Conservation (phyloP, 1,284 basidiomycete species). For the Cryptococcus deneoformans region DNA sequence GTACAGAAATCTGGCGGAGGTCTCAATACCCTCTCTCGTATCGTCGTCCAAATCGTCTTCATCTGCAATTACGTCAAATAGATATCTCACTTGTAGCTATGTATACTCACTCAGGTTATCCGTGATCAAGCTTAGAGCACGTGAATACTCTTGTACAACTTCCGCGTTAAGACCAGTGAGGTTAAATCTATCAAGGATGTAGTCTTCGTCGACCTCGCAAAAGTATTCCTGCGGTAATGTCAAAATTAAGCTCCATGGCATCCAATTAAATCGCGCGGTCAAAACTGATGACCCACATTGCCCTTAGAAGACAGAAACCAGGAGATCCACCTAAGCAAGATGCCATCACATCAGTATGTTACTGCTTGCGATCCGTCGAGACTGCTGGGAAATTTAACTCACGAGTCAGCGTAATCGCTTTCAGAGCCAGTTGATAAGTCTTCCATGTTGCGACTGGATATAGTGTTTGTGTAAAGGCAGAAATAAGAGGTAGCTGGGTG, state of each 20-base stretch:
- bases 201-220: slow-evolving; percentile 99
- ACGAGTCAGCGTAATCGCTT: slow-evolving; percentile 51
- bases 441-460: not conserved
- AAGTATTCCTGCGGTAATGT: slow-evolving; percentile 73
- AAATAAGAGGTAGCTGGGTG: too few relatives aligned
- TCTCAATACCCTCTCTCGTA: slow-evolving; percentile 62
- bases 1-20: slow-evolving; percentile 84
- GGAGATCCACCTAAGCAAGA: slow-evolving; percentile 80
- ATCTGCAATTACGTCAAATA: slow-evolving; percentile 24
- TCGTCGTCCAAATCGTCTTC: slow-evolving; percentile 55
- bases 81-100: not conserved
- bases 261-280: not conserved
- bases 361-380: not conserved
- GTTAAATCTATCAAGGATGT: slow-evolving; percentile 98
- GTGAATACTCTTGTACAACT: slow-evolving; percentile 82
- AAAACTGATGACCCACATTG: slow-evolving; percentile 31
- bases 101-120: slow-evolving; percentile 67
- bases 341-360: not conserved
- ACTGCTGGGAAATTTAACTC: not conserved
- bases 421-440: slow-evolving; percentile 50
- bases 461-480: too few relatives aligned
- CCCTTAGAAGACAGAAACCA: slow-evolving; percentile 89
- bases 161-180: slow-evolving; percentile 96
- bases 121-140: slow-evolving; percentile 94
- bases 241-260: slow-evolving; percentile 7